These are phyloP conservation scores for Aegilops bicornis DNA, from an alignment of 176 grass and related monocot species.

Conservation along the genomic window DNA sequence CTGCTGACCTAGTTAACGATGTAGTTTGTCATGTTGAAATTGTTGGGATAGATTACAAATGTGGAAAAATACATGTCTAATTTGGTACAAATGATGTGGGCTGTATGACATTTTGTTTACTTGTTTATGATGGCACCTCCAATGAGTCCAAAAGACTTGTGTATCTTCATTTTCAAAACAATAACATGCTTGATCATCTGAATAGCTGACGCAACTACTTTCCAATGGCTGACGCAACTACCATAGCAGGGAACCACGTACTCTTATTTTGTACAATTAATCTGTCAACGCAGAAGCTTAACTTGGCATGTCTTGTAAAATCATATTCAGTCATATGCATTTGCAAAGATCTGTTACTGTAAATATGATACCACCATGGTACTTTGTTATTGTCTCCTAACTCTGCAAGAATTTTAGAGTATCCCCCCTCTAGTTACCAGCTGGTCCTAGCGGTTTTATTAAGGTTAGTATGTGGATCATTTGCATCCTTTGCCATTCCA, in stretches of 20 bases:
- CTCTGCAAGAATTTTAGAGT: conserved; percentile 9
- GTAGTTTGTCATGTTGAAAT: conserved; percentile 10
- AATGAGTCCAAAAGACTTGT: conserved; percentile 19
- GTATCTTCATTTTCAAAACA: neutral
- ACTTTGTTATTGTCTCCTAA: neutral
- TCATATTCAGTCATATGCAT: neutral
- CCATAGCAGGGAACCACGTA: neutral
- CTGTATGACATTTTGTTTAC: neutral
- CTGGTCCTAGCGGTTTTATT: neutral
- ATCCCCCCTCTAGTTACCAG: neutral
- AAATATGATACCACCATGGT: neutral
- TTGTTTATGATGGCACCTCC: conserved; percentile 7
- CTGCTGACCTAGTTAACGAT: conserved; percentile 29
- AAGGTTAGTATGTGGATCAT: neutral
- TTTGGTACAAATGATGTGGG: neutral
- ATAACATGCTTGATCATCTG: neutral
- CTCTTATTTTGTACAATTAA: neutral
- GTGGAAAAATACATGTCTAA: conserved; percentile 12
- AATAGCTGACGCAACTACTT: neutral
- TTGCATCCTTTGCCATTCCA: neutral
- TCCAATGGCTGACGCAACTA: neutral
- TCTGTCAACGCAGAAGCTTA: neutral
- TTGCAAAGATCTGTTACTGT: neutral
- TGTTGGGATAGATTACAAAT: conserved; percentile 31
- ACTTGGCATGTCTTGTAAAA: neutral